A percentile compares a stretch with the other conserved stretches of the same genome.
Conservation (phyloP, 2,329 filamentous ascomycete species). For the Emmonsiellopsis sp. region DNA sequence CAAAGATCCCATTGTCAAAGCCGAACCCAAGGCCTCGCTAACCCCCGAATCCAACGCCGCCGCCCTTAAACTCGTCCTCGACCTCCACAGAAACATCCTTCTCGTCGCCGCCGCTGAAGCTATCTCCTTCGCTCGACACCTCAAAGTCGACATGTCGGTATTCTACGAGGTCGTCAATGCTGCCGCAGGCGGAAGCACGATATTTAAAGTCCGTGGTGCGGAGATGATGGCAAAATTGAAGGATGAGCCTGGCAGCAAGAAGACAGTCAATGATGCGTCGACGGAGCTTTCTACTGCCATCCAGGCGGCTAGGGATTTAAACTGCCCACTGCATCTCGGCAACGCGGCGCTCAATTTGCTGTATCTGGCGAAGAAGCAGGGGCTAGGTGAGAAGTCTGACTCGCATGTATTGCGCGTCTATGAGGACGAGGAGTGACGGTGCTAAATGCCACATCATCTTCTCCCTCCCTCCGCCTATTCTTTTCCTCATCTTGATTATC, state of each 20-base stretch:
- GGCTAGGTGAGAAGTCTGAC: constrained; percentile 21
- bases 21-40: constrained; percentile 23
- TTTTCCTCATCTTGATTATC: too few relatives aligned
- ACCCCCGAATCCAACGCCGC: constrained; percentile 24
- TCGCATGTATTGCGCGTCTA: constrained; percentile 27
- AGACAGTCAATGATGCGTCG: constrained; percentile 30
- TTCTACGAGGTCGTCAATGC: constrained; percentile 41
- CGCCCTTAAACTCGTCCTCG: constrained; percentile 33
- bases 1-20: constrained; percentile 31
- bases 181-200: constrained; percentile 38
- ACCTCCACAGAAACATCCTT: constrained; percentile 39
- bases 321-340: constrained; percentile 30
- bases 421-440: constrained; percentile 9
- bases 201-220: constrained; percentile 33
- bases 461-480: too few relatives aligned
- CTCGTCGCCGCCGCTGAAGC: constrained; percentile 42
- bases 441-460: too few relatives aligned
- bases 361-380: constrained; percentile 23
- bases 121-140: constrained; percentile 38
- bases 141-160: constrained; percentile 36
- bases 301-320: constrained; percentile 31
- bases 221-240: constrained; percentile 28
- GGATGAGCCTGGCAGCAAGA: constrained; percentile 21
- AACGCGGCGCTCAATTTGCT: constrained; percentile 29
- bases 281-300: constrained; percentile 32